These are phyloP conservation scores for Pseudogymnoascus sp. DNA, from an alignment of 2,329 filamentous ascomycete species.

Conservation along the genomic window DNA sequence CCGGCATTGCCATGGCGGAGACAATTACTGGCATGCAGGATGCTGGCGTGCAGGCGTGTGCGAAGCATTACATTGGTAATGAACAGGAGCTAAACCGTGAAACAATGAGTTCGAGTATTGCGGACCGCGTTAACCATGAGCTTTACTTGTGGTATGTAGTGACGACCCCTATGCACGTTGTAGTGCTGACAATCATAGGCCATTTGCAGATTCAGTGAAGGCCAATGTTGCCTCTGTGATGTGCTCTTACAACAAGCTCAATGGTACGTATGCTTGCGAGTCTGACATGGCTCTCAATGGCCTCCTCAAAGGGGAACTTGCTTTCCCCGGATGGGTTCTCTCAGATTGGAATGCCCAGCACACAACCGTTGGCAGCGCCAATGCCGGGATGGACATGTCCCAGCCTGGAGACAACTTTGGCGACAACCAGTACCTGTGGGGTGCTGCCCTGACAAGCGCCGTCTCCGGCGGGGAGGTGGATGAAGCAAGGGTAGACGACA, in stretches of 20 bases:
- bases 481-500: slow-evolving; percentile 55
- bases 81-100: slow-evolving; percentile 57
- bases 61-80: slow-evolving; percentile 57
- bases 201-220: slow-evolving; percentile 59
- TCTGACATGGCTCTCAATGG: slow-evolving; percentile 52
- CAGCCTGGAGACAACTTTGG: slow-evolving; percentile 64
- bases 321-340: slow-evolving; percentile 64
- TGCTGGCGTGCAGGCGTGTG: slow-evolving; percentile 42
- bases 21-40: slow-evolving; percentile 51
- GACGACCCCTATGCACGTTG: background rate
- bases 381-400: slow-evolving; percentile 65
- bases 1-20: slow-evolving; percentile 52
- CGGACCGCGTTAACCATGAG: slow-evolving; percentile 60
- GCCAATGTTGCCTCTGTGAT: slow-evolving; percentile 58
- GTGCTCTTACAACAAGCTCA: slow-evolving; percentile 67
- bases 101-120: slow-evolving; percentile 46
- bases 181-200: slow-evolving; percentile 29
- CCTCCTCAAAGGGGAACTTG: slow-evolving; percentile 61
- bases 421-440: slow-evolving; percentile 44
- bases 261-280: slow-evolving; percentile 59
- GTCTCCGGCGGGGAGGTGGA: slow-evolving; percentile 48
- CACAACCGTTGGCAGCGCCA: slow-evolving; percentile 54
- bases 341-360: slow-evolving; percentile 73
- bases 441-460: slow-evolving; percentile 42
- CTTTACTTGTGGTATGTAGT: slow-evolving; percentile 45